These are phyloP conservation scores for Blastobotrys americana DNA, from an alignment of 805 yeast genomes.

Conservation along the genomic window DNA sequence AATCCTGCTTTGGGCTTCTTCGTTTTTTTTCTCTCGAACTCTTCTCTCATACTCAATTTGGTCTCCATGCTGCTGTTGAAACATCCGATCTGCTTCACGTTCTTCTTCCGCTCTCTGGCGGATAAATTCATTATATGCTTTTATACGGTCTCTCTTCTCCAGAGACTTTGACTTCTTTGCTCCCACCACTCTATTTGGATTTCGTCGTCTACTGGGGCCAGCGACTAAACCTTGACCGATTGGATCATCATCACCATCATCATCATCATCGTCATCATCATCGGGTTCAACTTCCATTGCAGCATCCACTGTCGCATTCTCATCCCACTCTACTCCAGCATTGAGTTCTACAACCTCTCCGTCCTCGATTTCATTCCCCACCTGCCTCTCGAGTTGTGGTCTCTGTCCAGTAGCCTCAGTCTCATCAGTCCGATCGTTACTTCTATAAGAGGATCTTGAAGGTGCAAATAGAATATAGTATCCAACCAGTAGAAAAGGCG, in stretches of 20 bases:
- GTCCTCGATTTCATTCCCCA: neutral
- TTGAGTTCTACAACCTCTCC: slow-evolving; percentile 6
- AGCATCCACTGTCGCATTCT: neutral
- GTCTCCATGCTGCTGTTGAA: slow-evolving; percentile 28
- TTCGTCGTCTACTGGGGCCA: neutral
- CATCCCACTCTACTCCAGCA: slow-evolving; percentile 6
- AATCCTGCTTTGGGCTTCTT: slow-evolving; percentile 14
- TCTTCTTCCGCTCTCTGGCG: slow-evolving; percentile 27
- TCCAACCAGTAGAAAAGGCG: neutral
- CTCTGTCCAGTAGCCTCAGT: neutral
- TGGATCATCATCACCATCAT: slow-evolving; percentile 3
- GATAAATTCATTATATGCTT: slow-evolving; percentile 29
- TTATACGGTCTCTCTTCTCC: slow-evolving; percentile 27
- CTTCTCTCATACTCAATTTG: slow-evolving; percentile 24
- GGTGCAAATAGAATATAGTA: neutral
- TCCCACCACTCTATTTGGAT: slow-evolving; percentile 21
- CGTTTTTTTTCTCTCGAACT: slow-evolving; percentile 11
- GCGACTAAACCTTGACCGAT: slow-evolving; percentile 2
- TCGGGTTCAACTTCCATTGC: slow-evolving; percentile 1
- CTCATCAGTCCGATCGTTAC: neutral
- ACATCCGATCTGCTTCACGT: slow-evolving; percentile 18
- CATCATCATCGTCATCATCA: slow-evolving; percentile 5
- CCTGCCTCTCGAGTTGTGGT: neutral
- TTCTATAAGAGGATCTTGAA: too few species aligned
- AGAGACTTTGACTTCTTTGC: slow-evolving; percentile 30